Percentiles rank a stretch among this genome's conserved stretches.
phyloP scores from a whole-genome alignment of 106 monocot species.

The Phalaenopsis equestris region DNA sequence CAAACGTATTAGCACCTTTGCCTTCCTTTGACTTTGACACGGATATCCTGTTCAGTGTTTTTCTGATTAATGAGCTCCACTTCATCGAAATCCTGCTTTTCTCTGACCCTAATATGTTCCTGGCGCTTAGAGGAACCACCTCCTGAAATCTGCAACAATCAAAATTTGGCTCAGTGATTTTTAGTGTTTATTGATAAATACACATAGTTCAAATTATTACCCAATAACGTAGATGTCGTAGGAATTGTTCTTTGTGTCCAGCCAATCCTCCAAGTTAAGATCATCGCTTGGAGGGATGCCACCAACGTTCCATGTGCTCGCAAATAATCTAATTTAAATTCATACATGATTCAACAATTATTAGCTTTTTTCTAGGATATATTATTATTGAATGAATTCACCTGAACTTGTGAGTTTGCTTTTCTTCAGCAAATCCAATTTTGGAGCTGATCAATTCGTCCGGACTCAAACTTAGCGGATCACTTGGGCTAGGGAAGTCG shows the following conservation, averaged over 20 bases:
- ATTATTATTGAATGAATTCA: conserved; percentile 10
- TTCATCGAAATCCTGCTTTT: conserved; percentile 18
- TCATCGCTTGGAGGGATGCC: conserved; percentile 42
- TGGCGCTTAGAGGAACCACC: conserved; percentile 57
- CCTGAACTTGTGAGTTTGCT: conserved; percentile 49
- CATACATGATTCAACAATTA: too few relatives aligned
- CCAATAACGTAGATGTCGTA: conserved; percentile 78
- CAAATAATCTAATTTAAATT: too few relatives aligned
- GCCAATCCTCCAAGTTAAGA: conserved; percentile 60
- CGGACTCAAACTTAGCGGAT: neutral
- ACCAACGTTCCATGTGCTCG: conserved; percentile 69
- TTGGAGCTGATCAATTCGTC: neutral
- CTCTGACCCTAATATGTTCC: conserved; percentile 49
- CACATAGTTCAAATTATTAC: conserved; percentile 4
- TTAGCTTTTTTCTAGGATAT: too few relatives aligned
- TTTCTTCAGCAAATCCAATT: neutral
- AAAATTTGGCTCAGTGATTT: neutral
- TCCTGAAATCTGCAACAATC: conserved; percentile 63
- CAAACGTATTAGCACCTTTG: conserved; percentile 14
- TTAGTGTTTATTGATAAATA: too few relatives aligned
- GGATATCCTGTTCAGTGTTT: conserved; percentile 41
- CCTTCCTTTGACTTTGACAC: too few relatives aligned
- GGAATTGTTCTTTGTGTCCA: conserved; percentile 33
- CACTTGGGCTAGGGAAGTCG: conserved; percentile 21
- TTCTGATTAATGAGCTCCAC: conserved; percentile 51